A percentile compares a stretch with the other conserved stretches of the same genome.
These are phyloP conservation scores for Graphilbum fragrans DNA, from an alignment of 2,329 filamentous ascomycete genomes.

Conservation along the genomic window DNA sequence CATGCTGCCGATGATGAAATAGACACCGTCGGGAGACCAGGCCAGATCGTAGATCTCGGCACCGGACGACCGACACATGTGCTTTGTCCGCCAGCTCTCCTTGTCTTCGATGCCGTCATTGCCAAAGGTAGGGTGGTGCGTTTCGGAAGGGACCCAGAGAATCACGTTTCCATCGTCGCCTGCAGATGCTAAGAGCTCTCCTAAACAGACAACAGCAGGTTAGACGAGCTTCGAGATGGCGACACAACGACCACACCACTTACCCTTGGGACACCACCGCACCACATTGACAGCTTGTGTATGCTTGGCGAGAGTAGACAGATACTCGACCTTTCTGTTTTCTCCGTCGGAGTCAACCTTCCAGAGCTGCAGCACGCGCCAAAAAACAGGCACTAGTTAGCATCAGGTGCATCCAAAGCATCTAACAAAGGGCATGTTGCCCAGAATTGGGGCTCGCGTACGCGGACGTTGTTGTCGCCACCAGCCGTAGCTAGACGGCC, in stretches of 20 bases:
- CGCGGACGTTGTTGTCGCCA: constrained; percentile 91
- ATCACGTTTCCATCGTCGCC: constrained; percentile 97
- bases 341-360: constrained; percentile 76
- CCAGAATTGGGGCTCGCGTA: too few species aligned
- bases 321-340: constrained; percentile 79
- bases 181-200: constrained; percentile 85
- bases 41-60: constrained; percentile 97
- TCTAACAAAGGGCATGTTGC: constrained; percentile 16
- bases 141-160: constrained; percentile 85
- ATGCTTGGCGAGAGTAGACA: constrained; percentile 85
- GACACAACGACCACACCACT: constrained; percentile 11
- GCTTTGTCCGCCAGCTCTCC: constrained; percentile 91
- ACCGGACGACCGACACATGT: constrained; percentile 92
- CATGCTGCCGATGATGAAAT: constrained; percentile 99
- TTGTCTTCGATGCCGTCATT: constrained; percentile 85
- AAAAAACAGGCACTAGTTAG: background rate
- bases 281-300: constrained; percentile 98
- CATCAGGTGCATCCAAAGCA: background rate
- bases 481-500: constrained; percentile 86
- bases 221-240: background rate
- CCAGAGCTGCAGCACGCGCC: constrained; percentile 64
- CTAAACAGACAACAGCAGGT: constrained; percentile 29
- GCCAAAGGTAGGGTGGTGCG: constrained; percentile 57
- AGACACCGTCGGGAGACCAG: constrained; percentile 93
- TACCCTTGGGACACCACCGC: constrained; percentile 88